Percentiles rank a stretch among this genome's conserved stretches.
These are phyloP conservation scores for Ambrosia artemisiifolia DNA, from an alignment of 129 eudicot genomes.

Conservation along the genomic window DNA sequence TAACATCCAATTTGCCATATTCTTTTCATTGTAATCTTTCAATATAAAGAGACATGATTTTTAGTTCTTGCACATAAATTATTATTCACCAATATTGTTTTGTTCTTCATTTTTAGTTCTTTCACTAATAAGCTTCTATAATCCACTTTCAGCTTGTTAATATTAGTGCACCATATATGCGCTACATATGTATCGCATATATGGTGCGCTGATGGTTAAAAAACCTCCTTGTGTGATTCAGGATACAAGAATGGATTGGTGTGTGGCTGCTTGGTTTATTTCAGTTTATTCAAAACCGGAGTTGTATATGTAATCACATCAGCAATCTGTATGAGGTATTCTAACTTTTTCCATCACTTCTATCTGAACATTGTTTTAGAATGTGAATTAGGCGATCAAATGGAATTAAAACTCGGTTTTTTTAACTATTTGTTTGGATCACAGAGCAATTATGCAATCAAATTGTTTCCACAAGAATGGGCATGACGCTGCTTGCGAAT, in stretches of 20 bases:
- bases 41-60: too few species aligned
- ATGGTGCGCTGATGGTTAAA: too few species aligned
- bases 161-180: too few species aligned
- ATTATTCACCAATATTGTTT: too few species aligned
- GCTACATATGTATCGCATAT: too few species aligned
- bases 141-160: not conserved
- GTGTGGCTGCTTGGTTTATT: conserved; percentile 49
- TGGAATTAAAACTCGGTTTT: conserved; percentile 3
- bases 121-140: not conserved
- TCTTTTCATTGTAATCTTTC: too few species aligned
- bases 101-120: too few species aligned
- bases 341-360: not conserved
- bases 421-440: conserved; percentile 10
- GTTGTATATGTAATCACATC: conserved; percentile 76
- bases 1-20: too few species aligned
- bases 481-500: conserved; percentile 57
- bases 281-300: conserved; percentile 59
- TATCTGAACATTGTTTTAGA: not conserved
- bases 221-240: conserved; percentile 20
- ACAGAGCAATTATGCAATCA: conserved; percentile 80
- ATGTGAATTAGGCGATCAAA: not conserved
- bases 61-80: too few species aligned
- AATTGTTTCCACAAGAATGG: conserved; percentile 77
- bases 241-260: conserved; percentile 54
- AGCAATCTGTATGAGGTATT: conserved; percentile 67